phyloP scores from a whole-genome alignment of 148 eudicot species.

The Rhododendron simsii region DNA sequence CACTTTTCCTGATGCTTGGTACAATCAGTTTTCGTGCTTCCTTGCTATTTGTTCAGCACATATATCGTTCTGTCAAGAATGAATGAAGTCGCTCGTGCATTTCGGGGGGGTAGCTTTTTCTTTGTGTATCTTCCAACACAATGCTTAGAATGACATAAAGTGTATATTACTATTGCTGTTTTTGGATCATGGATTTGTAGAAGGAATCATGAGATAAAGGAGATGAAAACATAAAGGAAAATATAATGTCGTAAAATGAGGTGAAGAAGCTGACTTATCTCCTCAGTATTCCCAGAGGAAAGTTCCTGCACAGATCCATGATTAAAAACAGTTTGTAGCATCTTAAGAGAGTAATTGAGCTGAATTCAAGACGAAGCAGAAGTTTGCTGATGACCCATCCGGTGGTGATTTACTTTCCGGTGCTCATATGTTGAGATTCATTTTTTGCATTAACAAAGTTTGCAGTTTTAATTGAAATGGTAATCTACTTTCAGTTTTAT shows the following conservation, averaged over 20 bases:
- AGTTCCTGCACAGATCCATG: neutral
- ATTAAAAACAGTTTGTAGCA: neutral
- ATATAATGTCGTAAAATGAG: neutral
- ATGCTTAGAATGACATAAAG: neutral
- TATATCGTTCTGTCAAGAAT: conserved; percentile 57
- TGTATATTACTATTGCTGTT: neutral
- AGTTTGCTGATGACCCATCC: neutral
- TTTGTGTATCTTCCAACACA: neutral
- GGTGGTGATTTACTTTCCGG: neutral
- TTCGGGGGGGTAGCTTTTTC: neutral
- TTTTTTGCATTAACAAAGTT: neutral
- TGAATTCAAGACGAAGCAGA: neutral
- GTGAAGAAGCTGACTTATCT: neutral
- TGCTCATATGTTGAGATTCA: neutral
- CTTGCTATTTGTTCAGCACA: conserved; percentile 46
- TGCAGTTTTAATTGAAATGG: neutral
- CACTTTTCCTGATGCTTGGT: conserved; percentile 73
- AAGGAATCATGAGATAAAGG: neutral
- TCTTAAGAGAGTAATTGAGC: neutral
- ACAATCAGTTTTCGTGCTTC: conserved; percentile 64
- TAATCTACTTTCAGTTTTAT: neutral
- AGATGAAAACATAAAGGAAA: neutral
- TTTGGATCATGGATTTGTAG: neutral
- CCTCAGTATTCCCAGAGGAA: neutral
- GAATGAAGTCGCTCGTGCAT: conserved; percentile 34